These are phyloP conservation scores for Mucor irregularis DNA, from an alignment of 371 early-diverging fungal genomes.

Conservation along the genomic window DNA sequence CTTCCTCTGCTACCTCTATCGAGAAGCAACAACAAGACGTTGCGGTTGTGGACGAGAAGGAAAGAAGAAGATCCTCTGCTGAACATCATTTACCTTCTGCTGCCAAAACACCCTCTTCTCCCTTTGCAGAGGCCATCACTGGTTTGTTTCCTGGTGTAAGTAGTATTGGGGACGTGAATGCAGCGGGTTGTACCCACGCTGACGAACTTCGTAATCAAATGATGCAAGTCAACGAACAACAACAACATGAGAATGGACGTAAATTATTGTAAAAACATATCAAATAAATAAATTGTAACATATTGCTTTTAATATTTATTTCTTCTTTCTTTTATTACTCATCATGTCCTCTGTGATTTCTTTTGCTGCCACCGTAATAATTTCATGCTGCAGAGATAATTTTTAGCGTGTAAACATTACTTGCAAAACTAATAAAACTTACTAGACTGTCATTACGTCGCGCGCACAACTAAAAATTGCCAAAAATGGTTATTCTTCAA, in stretches of 20 bases:
- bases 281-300: no score
- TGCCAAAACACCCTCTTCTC: constrained; percentile 8
- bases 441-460: constrained; percentile 26
- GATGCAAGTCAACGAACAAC: constrained; percentile 22
- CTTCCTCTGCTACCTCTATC: neutral
- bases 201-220: constrained; percentile 32
- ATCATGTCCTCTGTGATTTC: constrained; percentile 8
- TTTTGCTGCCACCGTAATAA: constrained; percentile 15
- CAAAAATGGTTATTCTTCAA: neutral
- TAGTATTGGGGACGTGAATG: neutral
- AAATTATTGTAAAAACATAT: constrained; percentile 5
- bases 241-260: constrained; percentile 3
- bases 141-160: constrained; percentile 37
- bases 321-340: constrained; percentile 4
- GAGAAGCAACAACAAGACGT: neutral
- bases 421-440: no score
- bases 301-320: constrained; percentile 4
- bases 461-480: constrained; percentile 17
- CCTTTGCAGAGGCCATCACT: constrained; percentile 36
- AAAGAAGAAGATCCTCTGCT: constrained; percentile 12
- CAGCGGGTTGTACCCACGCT: constrained; percentile 29
- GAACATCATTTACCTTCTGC: neutral
- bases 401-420: neutral
- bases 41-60: neutral
- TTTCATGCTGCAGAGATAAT: constrained; percentile 1